These are phyloP conservation scores for Suhomyces sp. DNA, from an alignment of 805 yeast species.

Conservation along the genomic window DNA sequence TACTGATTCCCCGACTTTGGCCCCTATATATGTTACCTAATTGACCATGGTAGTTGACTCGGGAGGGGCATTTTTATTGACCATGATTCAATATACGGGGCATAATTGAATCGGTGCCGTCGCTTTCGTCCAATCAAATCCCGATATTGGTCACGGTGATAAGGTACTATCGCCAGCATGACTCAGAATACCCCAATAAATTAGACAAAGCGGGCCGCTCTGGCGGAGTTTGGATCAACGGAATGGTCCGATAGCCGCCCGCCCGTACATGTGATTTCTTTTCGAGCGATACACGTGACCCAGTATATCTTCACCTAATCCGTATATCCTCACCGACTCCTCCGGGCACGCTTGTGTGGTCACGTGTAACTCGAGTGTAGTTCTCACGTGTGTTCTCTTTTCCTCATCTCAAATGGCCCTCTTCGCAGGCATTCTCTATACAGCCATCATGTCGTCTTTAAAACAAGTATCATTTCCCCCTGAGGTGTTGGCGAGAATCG, in stretches of 20 bases:
- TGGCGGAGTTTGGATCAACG: background rate
- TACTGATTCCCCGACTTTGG: background rate
- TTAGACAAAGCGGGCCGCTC: constrained; percentile 1
- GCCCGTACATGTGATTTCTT: background rate
- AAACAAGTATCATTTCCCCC: constrained; percentile 58
- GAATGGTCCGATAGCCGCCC: background rate
- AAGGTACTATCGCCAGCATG: background rate
- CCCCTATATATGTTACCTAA: background rate
- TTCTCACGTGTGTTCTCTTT: background rate
- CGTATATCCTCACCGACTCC: background rate
- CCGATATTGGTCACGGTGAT: background rate
- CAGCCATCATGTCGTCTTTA: background rate
- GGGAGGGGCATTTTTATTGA: background rate
- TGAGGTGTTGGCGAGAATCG: constrained; percentile 74
- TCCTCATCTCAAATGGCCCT: background rate
- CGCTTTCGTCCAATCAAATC: constrained; percentile 1
- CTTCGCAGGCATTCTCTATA: background rate
- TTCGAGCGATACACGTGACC: background rate
- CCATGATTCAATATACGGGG: background rate
- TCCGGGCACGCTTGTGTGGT: background rate
- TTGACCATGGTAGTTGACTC: background rate
- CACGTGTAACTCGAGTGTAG: too few species aligned
- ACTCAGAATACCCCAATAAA: background rate
- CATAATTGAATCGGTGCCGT: background rate
- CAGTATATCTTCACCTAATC: too few species aligned